Base-by-base conservation (phyloP, 805 yeast genomes). In the Geotrichum ghanense region DNA sequence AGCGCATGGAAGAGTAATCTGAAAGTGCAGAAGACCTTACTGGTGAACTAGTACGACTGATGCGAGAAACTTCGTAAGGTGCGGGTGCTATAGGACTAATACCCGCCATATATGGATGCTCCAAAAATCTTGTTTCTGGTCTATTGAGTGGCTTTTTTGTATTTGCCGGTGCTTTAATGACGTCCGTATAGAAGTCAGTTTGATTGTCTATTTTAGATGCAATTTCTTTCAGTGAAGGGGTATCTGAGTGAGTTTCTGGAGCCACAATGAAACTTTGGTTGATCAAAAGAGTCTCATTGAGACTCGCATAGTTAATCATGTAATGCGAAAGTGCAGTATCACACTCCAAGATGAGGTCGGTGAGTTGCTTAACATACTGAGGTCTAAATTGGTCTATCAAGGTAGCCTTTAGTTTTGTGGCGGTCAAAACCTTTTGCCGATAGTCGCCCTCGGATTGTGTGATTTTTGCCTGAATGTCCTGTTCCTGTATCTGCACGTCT, bases 271-370 rank as follows among this genome's bases (percentile, higher is more conserved):
- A 83, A 22, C 97, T 97, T 17, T 84, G 73, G 57, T 89, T 88
- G 67, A 92, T 74, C 16, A 85, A 73, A 48, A 84, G 72, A 19
- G 86, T 84, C 65, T 90, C 97, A 45, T 80, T 76, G 73, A 86
- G 83, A 24, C 90, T 84, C 2, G 97, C 81, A 62, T 82, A 90
- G 59, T 88, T 87, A 56, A 85, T 90, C 47, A 92, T 69, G 64
- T 90, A 96, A 45, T 89, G 77, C 51, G 86, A 78, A 72, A 90
- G 69, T 7, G 97, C 97, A 43, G 86, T 78, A 63, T 92, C 97
- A 59, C 86, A 73, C 63, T 90, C 97, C 51, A 89, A 69, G 48
- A 88, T 79, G 51, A 87, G 69, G 59, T 84, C 81, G 59, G 81
- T 83, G 50, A 92, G 70, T 52, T 78, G 79, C 50, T 76, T 74